Base-by-base conservation (phyloP, 495 filamentous ascomycete species). In the Aspergillus sparsus region DNA sequence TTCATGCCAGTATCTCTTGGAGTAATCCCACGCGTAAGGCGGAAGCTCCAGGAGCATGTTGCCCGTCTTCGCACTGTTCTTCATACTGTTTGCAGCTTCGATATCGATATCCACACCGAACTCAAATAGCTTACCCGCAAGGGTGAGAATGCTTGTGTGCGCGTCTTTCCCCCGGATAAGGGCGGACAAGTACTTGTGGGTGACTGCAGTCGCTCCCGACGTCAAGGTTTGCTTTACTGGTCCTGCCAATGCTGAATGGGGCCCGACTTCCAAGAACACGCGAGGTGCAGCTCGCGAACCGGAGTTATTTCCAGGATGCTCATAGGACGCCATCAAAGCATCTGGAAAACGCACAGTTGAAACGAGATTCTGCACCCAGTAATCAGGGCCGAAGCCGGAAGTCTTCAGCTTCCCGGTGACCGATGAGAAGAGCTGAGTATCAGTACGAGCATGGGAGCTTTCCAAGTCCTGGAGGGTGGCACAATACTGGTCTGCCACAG, bases 1-100 rank as follows among this genome's bases (percentile, higher is more conserved):
- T 57, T 85, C 80, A 36, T 63, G 58, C 82, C 81, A 85, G 62
- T 77, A 80, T 18, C 66, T 58, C 2, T 58, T 59, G 12, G 62
- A 57, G 42, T 69, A 63, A 27, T 64, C 58, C 69, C 72, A 72
- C 7, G 39, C 32, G 33, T 73, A 73, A 9, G 66, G 65, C 1
- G 72, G 72, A 12, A 75, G 44, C 27, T 69, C 63, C 10, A 61
- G 21, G 12, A 64, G 54, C 5, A 59, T 37, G 15, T 42, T 18
- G 6, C 60, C 50, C 7, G 16, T 27, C 9, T 10, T 13, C 15
- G 12, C 27, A 4, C n/a, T 31, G 10, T 47, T 33, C 35, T 36
- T 21, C 3, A 12, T 8, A n/a, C 35, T 39, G 7, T 45, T 50
- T 7, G 58, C 42, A 15, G 39, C 37, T 9, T 57, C 54, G 32